A percentile compares a stretch with the other conserved stretches of the same genome.
Evolutionary conservation across 2,329 filamentous ascomycete genomes (phyloP).

Genomic region (Penicillium brasilianum): DNA sequence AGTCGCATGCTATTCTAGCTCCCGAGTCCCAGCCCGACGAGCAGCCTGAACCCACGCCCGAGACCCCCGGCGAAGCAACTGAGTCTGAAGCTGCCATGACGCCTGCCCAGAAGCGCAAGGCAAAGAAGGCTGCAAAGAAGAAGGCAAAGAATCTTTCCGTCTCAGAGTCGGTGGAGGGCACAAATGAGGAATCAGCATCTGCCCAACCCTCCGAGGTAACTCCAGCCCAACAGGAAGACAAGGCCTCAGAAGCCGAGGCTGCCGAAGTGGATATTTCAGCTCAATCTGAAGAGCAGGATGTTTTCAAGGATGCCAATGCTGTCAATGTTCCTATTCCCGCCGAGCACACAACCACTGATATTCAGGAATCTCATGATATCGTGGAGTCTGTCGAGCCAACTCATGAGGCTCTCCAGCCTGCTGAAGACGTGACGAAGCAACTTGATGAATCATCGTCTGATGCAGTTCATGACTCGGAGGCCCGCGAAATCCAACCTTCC

Average conservation of each 20-base stretch:
- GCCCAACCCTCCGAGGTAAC: slow-evolving; percentile 8
- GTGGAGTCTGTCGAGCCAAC: background rate
- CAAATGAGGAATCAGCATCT: background rate
- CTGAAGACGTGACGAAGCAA: slow-evolving; percentile 12
- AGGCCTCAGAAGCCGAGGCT: background rate
- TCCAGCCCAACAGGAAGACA: background rate
- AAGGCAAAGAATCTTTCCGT: slow-evolving; percentile 21
- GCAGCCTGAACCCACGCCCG: background rate
- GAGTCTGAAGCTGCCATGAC: slow-evolving; percentile 1
- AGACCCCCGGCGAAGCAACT: background rate
- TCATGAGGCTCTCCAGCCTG: background rate
- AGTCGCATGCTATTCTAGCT: background rate
- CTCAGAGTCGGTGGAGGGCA: slow-evolving; percentile 9
- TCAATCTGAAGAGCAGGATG: background rate
- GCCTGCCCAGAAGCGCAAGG: slow-evolving; percentile 1
- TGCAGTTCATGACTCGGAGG: background rate
- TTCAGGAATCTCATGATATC: slow-evolving; percentile 9
- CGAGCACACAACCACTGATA: slow-evolving; percentile 4
- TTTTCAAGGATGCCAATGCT: background rate
- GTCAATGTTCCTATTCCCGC: background rate
- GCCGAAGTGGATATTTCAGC: slow-evolving; percentile 1
- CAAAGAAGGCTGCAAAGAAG: slow-evolving; percentile 25
- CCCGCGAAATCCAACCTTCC: background rate
- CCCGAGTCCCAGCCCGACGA: background rate
- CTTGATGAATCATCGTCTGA: slow-evolving; percentile 1